phyloP scores from a whole-genome alignment of 352 stramenopile species.

The Globisporangium nagaii region DNA sequence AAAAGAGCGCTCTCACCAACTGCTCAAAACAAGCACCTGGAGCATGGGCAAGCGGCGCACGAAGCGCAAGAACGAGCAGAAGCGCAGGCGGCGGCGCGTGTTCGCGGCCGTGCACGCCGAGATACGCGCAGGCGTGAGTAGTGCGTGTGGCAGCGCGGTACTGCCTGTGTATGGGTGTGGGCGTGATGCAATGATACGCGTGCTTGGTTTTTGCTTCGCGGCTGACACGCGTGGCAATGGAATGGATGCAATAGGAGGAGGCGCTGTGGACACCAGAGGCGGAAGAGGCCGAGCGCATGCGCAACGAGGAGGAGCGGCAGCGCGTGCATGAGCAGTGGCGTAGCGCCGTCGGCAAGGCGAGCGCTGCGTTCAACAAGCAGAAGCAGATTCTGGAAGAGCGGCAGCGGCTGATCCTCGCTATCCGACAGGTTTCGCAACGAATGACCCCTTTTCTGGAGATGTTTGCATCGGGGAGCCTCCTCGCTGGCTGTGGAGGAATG shows the following conservation, averaged over 20 bases:
- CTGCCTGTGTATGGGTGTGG: neutral
- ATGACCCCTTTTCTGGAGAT: no score
- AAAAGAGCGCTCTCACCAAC: no score
- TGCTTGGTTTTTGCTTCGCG: neutral
- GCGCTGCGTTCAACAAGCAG: slow-evolving; percentile 37
- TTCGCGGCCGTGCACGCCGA: slow-evolving; percentile 52
- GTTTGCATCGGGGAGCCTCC: no score
- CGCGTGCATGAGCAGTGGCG: slow-evolving; percentile 52
- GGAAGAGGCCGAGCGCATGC: slow-evolving; percentile 44
- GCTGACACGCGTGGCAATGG: neutral
- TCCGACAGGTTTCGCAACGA: slow-evolving; percentile 49
- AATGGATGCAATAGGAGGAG: slow-evolving; percentile 36
- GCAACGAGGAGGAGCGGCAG: slow-evolving; percentile 52
- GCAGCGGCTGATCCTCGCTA: slow-evolving; percentile 35
- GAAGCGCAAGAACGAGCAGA: slow-evolving; percentile 72
- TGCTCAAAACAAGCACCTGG: neutral
- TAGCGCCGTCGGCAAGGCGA: slow-evolving; percentile 28
- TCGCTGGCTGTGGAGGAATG: neutral
- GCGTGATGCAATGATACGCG: neutral
- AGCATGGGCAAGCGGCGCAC: slow-evolving; percentile 49
- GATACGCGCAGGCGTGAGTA: slow-evolving; percentile 32
- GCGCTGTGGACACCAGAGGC: slow-evolving; percentile 34
- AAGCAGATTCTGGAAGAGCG: slow-evolving; percentile 45
- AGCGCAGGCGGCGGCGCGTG: slow-evolving; percentile 63
- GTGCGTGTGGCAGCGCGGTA: neutral